Evolutionary conservation across 1,284 basidiomycete species (phyloP), one percentile per base, ranked within the genome.

Genomic region (Taiwanofungus camphoratus): DNA sequence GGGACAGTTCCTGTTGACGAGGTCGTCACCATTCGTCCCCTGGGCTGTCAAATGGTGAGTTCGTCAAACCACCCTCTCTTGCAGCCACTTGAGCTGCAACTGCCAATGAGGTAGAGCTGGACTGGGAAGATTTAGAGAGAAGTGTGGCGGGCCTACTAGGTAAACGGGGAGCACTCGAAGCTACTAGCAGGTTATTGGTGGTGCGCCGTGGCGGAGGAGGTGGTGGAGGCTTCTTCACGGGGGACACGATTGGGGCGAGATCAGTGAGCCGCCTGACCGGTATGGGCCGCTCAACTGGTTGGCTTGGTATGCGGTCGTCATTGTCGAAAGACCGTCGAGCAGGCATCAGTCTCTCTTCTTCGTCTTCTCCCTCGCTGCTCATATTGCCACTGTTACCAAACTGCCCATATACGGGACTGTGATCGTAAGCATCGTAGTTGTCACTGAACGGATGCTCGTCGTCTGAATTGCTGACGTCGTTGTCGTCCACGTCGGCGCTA

Each of bases 41-140:
- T 43, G 66, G 66, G 52, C 71, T 74, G 48, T 75, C 73, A 51
- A 76, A 78, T 22, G 74, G 76, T 41, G 74, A 61, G 71, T 45
- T 60, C 60, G 56, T 74, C 68, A 55, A 44, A 39, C 44, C 51
- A 22, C 56, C 50, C 32, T 30, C 46, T 27, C 38, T 46, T 15
- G 24, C 37, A 51, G 58, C 50, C 51, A 56, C 38, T 40, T 51
- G 33, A 22, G 50, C 51, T 35, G 55, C 23, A 4, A 46, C 48
- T 22, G 49, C 42, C 19, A 52, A 51, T 30, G 55, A 55, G 20
- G 44, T 47, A 36, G 54, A 52, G 41, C 53, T 52, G 29, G 52
- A 53, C 41, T 52, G 46, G 13, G 55, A 54, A 26, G 55, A 56
- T 42, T 52, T 50, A 18, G 56, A 46, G 31, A 46, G 47, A 20